Percentiles rank a stretch among this genome's conserved stretches.
Evolutionary conservation across 257 asterid genomes (phyloP).

Genomic region (Nicotiana benthamiana): DNA sequence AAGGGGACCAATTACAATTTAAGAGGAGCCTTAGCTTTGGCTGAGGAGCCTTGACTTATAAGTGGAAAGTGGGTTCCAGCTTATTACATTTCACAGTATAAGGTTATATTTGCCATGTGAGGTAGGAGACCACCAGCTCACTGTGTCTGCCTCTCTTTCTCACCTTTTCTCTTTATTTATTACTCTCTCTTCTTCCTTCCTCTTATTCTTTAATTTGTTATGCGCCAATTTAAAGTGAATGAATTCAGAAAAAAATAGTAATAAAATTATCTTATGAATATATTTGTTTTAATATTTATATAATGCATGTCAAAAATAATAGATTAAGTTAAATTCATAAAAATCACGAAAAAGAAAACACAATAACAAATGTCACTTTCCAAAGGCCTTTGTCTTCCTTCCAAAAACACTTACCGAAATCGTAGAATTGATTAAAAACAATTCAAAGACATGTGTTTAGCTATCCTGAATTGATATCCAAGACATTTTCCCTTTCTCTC

Average conservation of each 20-base stretch:
- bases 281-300: too few relatives aligned
- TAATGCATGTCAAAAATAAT: background rate
- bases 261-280: too few relatives aligned
- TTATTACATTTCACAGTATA: background rate
- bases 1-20: slow-evolving; percentile 13
- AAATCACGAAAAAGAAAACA: background rate
- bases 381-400: background rate
- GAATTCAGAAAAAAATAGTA: too few relatives aligned
- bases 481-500: background rate
- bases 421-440: background rate
- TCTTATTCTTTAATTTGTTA: too few relatives aligned
- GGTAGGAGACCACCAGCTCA: slow-evolving; percentile 80
- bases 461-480: background rate
- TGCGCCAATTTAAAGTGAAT: too few relatives aligned
- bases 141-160: slow-evolving; percentile 31
- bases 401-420: background rate
- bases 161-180: slow-evolving; percentile 24
- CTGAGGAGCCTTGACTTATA: slow-evolving; percentile 16
- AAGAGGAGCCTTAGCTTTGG: slow-evolving; percentile 18
- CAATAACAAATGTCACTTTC: background rate
- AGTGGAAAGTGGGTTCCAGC: slow-evolving; percentile 24
- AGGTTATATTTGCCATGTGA: slow-evolving; percentile 42
- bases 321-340: background rate
- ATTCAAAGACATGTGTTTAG: slow-evolving; percentile 2
- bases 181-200: slow-evolving; percentile 6